Conservation (phyloP, 192 early-diverging fungal species). For the Pilobolus umbonatus region DNA sequence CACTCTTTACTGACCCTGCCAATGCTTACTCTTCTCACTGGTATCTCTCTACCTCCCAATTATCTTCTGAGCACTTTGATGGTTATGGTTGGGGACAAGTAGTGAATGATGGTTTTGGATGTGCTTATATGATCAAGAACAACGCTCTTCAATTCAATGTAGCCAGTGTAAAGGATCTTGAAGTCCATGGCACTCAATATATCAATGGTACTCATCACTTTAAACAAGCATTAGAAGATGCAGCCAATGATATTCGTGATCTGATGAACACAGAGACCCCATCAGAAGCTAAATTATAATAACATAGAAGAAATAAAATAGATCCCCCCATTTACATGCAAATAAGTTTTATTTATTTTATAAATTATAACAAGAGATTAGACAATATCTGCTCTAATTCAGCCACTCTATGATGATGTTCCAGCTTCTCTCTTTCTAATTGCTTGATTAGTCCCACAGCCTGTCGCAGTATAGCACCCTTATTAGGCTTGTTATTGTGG, state of each 20-base stretch:
- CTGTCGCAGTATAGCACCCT: conserved; percentile 88
- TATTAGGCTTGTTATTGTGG: conserved; percentile 82
- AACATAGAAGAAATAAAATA: not conserved
- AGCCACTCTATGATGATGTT: conserved; percentile 14
- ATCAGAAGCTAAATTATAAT: conserved; percentile 59
- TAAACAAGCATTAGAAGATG: conserved; percentile 77
- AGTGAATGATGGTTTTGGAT: conserved; percentile 82
- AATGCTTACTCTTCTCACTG: conserved; percentile 77
- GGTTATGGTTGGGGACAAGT: conserved; percentile 90
- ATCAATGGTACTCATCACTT: conserved; percentile 57
- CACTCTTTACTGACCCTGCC: conserved; percentile 81
- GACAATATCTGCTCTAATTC: no score
- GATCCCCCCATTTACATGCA: conserved; percentile 12
- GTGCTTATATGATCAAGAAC: conserved; percentile 91
- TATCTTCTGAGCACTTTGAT: conserved; percentile 83
- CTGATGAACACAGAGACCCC: conserved; percentile 55
- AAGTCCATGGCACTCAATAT: conserved; percentile 47
- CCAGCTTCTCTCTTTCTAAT: conserved; percentile 19
- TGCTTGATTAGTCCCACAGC: conserved; percentile 85
- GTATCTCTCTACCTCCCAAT: conserved; percentile 87
- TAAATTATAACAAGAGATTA: no score
- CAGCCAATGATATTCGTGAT: conserved; percentile 78
- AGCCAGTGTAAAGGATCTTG: conserved; percentile 57
- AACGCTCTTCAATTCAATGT: conserved; percentile 85
- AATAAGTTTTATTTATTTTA: not conserved